A percentile compares a stretch with the other conserved stretches of the same genome.
phyloP scores from a whole-genome alignment of 2,329 filamentous ascomycete species.

The Polytolypa hystricis region DNA sequence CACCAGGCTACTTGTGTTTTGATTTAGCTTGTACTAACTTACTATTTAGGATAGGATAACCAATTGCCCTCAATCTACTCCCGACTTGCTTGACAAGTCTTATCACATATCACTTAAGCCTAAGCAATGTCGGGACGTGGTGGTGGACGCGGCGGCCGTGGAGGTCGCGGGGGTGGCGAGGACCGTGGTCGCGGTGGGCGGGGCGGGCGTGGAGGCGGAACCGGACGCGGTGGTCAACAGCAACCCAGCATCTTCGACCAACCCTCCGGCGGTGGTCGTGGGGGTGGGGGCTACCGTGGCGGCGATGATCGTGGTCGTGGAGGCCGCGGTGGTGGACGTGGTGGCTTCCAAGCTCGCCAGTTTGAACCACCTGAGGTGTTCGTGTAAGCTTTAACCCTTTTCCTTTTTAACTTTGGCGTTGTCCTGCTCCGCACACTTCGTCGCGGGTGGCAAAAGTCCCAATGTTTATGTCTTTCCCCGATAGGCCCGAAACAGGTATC shows the following conservation, averaged over 20 bases:
- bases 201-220: constrained; percentile 2
- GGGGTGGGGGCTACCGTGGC: constrained; percentile 15
- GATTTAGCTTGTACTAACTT: too few relatives aligned
- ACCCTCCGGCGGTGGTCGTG: constrained; percentile 11
- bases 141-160: constrained; percentile 1
- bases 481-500: constrained; percentile 15
- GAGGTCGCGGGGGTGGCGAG: constrained; percentile 1
- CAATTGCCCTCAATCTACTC: too few relatives aligned
- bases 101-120: too few relatives aligned
- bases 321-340: constrained; percentile 20
- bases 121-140: constrained; percentile 2
- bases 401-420: too few relatives aligned
- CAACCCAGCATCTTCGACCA: constrained; percentile 3
- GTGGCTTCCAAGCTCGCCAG: constrained; percentile 17
- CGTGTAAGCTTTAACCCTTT: constrained; percentile 15
- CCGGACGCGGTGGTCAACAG: constrained; percentile 5
- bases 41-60: too few relatives aligned
- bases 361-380: constrained; percentile 16
- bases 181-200: constrained; percentile 2
- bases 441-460: too few relatives aligned
- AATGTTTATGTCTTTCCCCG: background rate
- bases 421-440: too few relatives aligned
- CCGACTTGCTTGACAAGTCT: too few relatives aligned
- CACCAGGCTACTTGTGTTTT: too few relatives aligned
- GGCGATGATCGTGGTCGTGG: constrained; percentile 16